Evolutionary conservation across 2,329 filamentous ascomycete genomes (phyloP).

Genomic region (Plenodomus lindquistii): DNA sequence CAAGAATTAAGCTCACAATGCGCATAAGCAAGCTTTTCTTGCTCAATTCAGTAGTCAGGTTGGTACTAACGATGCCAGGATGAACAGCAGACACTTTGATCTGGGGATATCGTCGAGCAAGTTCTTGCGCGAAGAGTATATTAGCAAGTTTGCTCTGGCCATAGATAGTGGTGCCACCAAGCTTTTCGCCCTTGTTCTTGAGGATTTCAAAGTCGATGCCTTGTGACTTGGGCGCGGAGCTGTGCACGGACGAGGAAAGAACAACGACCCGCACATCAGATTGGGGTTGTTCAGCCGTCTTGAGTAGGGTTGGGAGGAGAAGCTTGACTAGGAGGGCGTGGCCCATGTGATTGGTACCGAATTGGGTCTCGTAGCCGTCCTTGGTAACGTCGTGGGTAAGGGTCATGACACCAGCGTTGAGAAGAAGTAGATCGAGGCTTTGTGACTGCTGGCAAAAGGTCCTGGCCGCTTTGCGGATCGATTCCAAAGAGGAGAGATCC

Average conservation of each 20-base stretch:
- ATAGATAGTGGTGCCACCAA: slow-evolving; percentile 31
- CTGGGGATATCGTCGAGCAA: slow-evolving; percentile 47
- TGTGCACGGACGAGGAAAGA: slow-evolving; percentile 29
- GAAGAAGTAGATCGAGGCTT: slow-evolving; percentile 47
- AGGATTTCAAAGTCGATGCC: slow-evolving; percentile 40
- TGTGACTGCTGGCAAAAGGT: slow-evolving; percentile 26
- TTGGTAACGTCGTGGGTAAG: slow-evolving; percentile 33
- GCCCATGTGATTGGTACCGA: slow-evolving; percentile 53
- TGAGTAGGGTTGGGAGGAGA: slow-evolving; percentile 45
- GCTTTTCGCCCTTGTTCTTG: slow-evolving; percentile 16
- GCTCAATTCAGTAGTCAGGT: not conserved
- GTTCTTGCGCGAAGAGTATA: slow-evolving; percentile 45
- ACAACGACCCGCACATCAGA: slow-evolving; percentile 49
- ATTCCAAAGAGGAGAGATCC: slow-evolving; percentile 41
- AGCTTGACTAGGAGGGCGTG: slow-evolving; percentile 49
- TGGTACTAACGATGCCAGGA: slow-evolving; percentile 51
- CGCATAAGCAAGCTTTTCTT: not conserved
- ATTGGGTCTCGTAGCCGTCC: slow-evolving; percentile 53
- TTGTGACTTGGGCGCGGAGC: slow-evolving; percentile 19
- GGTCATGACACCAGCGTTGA: slow-evolving; percentile 48
- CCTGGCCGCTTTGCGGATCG: slow-evolving; percentile 33
- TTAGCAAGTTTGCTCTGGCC: slow-evolving; percentile 54
- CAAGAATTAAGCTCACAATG: not conserved
- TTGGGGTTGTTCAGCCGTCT: slow-evolving; percentile 16
- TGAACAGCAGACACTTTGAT: slow-evolving; percentile 48